A percentile compares a stretch with the other conserved stretches of the same genome.
Conservation (phyloP, 306 rosid species). For the Cicer judaicum region DNA sequence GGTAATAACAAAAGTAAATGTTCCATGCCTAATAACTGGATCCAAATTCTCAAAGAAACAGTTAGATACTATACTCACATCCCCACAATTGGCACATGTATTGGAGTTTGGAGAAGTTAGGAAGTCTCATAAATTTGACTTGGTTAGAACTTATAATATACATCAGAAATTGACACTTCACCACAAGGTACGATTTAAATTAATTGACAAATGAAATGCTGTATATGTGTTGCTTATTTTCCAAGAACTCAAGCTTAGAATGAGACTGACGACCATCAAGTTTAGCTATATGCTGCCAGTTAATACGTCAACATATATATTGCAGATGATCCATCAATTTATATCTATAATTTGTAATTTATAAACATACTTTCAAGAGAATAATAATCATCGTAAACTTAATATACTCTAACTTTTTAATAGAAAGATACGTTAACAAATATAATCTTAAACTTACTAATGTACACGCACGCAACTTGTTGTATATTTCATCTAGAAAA, state of each 20-base stretch:
- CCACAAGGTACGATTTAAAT: constrained; percentile 8
- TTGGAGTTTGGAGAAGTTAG: not conserved
- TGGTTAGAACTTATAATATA: not conserved
- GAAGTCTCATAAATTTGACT: constrained; percentile 16
- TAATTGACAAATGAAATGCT: not conserved
- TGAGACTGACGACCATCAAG: constrained; percentile 12
- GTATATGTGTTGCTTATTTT: not conserved
- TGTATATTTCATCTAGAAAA: too few relatives aligned
- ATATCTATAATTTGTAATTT: too few relatives aligned
- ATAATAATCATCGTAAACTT: too few relatives aligned
- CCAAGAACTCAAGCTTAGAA: not conserved
- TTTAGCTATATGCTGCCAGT: not conserved
- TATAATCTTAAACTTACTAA: too few relatives aligned
- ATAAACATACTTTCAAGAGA: too few relatives aligned
- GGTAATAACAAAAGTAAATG: too few relatives aligned
- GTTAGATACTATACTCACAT: not conserved
- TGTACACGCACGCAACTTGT: too few relatives aligned
- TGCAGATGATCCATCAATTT: not conserved
- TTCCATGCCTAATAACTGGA: not conserved
- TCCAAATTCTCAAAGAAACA: constrained; percentile 8
- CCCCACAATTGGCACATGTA: not conserved
- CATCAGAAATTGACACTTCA: not conserved
- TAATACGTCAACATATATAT: not conserved
- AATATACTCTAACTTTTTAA: too few relatives aligned
- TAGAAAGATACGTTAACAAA: too few relatives aligned